phyloP scores from a whole-genome alignment of 805 yeast genomes.

The Blastobotrys peoriensis region DNA sequence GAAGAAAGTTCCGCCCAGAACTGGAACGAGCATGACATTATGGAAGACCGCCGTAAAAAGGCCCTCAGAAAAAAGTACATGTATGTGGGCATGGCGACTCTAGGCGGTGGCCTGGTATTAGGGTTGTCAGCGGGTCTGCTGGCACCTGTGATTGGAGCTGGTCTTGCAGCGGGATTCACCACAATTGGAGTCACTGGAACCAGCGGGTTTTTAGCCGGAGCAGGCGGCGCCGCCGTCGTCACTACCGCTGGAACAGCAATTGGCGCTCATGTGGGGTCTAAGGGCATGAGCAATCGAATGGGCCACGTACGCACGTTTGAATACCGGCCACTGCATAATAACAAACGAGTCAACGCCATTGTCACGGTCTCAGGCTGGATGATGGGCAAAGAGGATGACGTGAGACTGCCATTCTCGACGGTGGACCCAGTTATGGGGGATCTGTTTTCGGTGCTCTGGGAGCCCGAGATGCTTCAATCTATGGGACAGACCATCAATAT shows the following conservation, averaged over 20 bases:
- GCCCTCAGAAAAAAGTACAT: conserved; percentile 63
- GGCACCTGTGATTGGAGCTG: conserved; percentile 98
- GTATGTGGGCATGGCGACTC: conserved; percentile 89
- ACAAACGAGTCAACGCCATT: conserved; percentile 78
- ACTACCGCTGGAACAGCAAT: conserved; percentile 86
- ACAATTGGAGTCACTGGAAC: conserved; percentile 96
- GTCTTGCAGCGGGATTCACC: conserved; percentile 92
- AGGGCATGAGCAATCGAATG: conserved; percentile 78
- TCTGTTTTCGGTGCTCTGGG: conserved; percentile 87
- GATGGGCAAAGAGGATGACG: conserved; percentile 92
- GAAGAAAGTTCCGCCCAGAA: conserved; percentile 75
- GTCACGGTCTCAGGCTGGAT: conserved; percentile 97
- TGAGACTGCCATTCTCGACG: conserved; percentile 90
- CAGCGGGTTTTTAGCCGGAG: conserved; percentile 85
- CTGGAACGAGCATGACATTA: conserved; percentile 65
- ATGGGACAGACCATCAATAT: conserved; percentile 95
- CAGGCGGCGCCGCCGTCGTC: conserved; percentile 92
- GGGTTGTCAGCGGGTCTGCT: conserved; percentile 93
- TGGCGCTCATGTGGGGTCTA: conserved; percentile 84
- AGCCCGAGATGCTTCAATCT: conserved; percentile 92
- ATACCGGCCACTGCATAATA: conserved; percentile 85
- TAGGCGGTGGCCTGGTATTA: conserved; percentile 90
- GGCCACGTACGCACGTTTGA: conserved; percentile 94
- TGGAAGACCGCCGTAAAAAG: conserved; percentile 64
- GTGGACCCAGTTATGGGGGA: conserved; percentile 99